Evolutionary conservation across 1,284 basidiomycete species (phyloP), one percentile per base, ranked within the genome.

Genomic region (Cerioporus squamosus): DNA sequence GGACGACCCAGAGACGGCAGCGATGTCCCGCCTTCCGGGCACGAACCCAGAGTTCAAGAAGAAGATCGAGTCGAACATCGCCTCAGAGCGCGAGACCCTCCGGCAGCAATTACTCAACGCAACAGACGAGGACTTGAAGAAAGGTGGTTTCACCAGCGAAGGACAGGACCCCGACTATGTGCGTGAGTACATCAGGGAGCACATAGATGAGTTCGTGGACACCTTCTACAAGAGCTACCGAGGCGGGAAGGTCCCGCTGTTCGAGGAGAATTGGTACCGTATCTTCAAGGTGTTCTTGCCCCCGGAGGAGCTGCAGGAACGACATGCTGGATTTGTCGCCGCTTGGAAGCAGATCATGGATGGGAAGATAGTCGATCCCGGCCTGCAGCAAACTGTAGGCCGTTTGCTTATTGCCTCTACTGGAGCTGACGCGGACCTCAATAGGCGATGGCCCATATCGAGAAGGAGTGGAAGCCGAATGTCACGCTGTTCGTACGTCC

Each of bases 191-290:
- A 42, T 23, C 20, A 42, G 26, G 39, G 20, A 42, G 17, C 22
- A 51, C 18, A 47, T 47, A 31, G 58, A 56, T 4, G 15, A 42
- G 23, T 33, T 59, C 22, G 55, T 57, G 29, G 33, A 46, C 33
- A 46, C 39, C 47, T 36, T 53, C 44, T 45, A 44, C 33, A 39
- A 51, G 22, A 18, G 22, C n/a, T 20, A 26, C 3, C 20, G 20
- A 10, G 36, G 24, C 1, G 57, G 54, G n/a, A 47, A 38, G 18
- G 31, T 53, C 1, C 51, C 47, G 44, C 29, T 31, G 33, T 2
- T n/a, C 38, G 61, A 62, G 47, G 38, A 44, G 26, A 44, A 29
- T 2, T 62, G 57, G 57, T 62, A 62, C 46, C 18, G 20, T 14
- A 1, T 9, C 7, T 29, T 48, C 17, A 59, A 62, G 45, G 40